phyloP scores from a whole-genome alignment of 345 rosid species.

The Lagerstroemia speciosa region DNA sequence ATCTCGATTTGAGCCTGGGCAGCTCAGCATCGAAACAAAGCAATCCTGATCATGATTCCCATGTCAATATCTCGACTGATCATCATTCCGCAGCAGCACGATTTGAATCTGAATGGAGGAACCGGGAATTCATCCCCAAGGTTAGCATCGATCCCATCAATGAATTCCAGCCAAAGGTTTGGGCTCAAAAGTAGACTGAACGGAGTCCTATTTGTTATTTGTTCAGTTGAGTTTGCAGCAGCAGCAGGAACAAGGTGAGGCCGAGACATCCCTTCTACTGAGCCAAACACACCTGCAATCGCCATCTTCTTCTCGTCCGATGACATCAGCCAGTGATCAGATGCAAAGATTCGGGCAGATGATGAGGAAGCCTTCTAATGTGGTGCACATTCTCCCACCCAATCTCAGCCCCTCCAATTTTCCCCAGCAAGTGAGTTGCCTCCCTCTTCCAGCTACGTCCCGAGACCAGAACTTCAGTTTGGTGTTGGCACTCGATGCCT shows the following conservation, averaged over 20 bases:
- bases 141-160: conserved; percentile 11
- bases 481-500: neutral
- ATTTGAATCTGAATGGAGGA: conserved; percentile 33
- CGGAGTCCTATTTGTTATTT: neutral
- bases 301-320: conserved; percentile 21
- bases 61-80: conserved; percentile 14
- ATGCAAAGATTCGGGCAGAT: conserved; percentile 30
- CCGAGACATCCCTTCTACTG: conserved; percentile 43
- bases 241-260: conserved; percentile 24
- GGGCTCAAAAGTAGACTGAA: neutral
- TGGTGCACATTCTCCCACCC: conserved; percentile 32
- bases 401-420: conserved; percentile 18
- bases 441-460: neutral
- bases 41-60: conserved; percentile 11
- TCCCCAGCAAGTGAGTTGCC: neutral
- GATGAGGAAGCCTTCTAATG: conserved; percentile 20
- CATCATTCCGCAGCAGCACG: conserved; percentile 18
- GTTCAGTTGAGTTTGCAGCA: conserved; percentile 4
- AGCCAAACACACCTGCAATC: conserved; percentile 51
- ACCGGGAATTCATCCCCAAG: conserved; percentile 31
- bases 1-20: conserved; percentile 83
- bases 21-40: conserved; percentile 34
- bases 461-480: neutral
- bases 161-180: neutral
- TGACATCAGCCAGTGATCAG: conserved; percentile 4